Evolutionary conservation across 805 yeast genomes (phyloP), one percentile per base, ranked within the genome.

Genomic region (Zygosaccharomyces siamensis): DNA sequence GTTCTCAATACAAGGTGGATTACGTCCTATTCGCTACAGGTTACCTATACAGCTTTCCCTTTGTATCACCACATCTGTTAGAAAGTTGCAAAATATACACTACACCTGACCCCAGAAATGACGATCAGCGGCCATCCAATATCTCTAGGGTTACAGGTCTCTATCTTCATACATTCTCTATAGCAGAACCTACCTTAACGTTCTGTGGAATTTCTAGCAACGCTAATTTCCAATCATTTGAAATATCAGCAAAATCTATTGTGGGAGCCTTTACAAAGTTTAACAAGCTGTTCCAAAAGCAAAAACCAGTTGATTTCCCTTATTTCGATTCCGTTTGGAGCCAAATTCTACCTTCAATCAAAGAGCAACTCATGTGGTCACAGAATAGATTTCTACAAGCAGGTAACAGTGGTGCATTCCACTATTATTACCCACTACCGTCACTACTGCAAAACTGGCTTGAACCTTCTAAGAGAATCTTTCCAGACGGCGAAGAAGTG

Each of bases 21-120:
- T 60, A 63, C 39, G 67, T 77, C n/a, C 53, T 76, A 5, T 66
- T 75, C 44, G 72, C 79, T 11, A 77, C 81, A 1, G 81, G 81
- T 1, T 77, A 75, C 53, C 77, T 54, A 10, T 54, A 44, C 41
- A 45, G 52, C 20, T 56, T 52, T 36, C 60, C 60, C 7, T 56
- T 56, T 35, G 37, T 56, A 10, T 52, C 60, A 3, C 32, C 43
- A 18, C 45, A 26, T 32, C 43, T 56, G 12, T 39, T 49, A 23
- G 52, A 54, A 27, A 41, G 46, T 28, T 54, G 56, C 39, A 50
- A 47, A 35, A 52, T 56, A n/a, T 42, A 45, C 8, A 43, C 55
- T 7, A 50, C 60, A 6, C 47, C 56, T 7, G 58, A 56, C 33
- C 54, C 58, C 5, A 35, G 55, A 35, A 51, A 49, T 24, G 18